Evolutionary conservation across 305 asterid genomes (phyloP).

Genomic region (Solanum chacoense): DNA sequence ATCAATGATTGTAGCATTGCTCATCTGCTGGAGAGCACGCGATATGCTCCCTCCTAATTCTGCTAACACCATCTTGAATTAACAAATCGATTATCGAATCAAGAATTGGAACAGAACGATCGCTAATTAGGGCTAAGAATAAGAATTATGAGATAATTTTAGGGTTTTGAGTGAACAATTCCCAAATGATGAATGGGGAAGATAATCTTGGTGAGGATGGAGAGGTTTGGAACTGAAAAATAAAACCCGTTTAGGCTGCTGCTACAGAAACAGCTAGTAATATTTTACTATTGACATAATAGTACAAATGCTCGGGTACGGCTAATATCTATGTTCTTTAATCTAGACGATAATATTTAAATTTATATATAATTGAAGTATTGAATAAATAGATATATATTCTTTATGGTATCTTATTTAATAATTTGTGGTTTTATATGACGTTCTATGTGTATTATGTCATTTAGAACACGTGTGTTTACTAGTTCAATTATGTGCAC

Average conservation of each 20-base stretch:
- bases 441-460: fast-evolving
- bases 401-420: background rate
- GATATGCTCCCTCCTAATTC: conserved; percentile 80
- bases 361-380: background rate
- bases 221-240: background rate
- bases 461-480: no score
- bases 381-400: background rate
- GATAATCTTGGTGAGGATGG: background rate
- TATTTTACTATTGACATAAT: no score
- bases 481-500: background rate
- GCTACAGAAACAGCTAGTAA: background rate
- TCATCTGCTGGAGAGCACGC: conserved; percentile 99
- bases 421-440: fast-evolving
- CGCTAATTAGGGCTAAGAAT: background rate
- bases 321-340: background rate
- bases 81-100: background rate
- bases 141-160: background rate
- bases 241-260: background rate
- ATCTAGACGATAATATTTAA: no score
- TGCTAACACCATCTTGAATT: conserved; percentile 74
- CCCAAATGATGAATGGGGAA: background rate
- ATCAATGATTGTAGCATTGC: conserved; percentile 92
- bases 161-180: background rate
- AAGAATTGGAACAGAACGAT: background rate
- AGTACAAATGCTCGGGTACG: no score